These are phyloP conservation scores for Brassica napus DNA, from an alignment of 345 rosid genomes.

Conservation along the genomic window DNA sequence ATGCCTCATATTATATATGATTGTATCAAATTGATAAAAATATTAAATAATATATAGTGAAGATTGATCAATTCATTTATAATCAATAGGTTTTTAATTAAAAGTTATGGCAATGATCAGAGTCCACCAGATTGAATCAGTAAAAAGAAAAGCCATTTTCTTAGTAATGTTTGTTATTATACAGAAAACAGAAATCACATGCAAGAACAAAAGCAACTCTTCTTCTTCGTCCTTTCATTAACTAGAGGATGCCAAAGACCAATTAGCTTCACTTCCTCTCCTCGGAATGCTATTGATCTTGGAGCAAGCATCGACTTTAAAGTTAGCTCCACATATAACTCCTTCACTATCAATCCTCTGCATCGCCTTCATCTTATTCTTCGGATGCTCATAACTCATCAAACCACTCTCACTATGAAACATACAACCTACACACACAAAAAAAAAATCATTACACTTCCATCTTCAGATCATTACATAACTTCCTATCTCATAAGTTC, in stretches of 20 bases:
- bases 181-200: constrained; percentile 9
- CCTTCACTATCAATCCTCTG: constrained; percentile 92
- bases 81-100: no score
- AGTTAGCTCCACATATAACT: constrained; percentile 76
- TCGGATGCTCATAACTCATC: constrained; percentile 93
- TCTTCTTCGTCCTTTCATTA: background rate
- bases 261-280: constrained; percentile 83
- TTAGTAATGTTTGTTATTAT: background rate
- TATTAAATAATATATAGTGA: no score
- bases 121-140: no score
- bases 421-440: constrained; percentile 60
- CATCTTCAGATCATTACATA: background rate
- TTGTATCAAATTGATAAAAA: no score
- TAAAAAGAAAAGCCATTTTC: no score
- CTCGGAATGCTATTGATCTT: constrained; percentile 70
- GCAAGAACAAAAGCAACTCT: constrained; percentile 10
- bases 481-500: no score
- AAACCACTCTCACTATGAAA: constrained; percentile 79
- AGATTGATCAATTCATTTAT: no score
- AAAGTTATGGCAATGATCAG: no score
- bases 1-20: no score
- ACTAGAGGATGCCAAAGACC: constrained; percentile 54
- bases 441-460: background rate
- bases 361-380: constrained; percentile 77
- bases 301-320: constrained; percentile 70